These are phyloP conservation scores for Eucalyptus virginea DNA, from an alignment of 345 rosid genomes.

Conservation along the genomic window DNA sequence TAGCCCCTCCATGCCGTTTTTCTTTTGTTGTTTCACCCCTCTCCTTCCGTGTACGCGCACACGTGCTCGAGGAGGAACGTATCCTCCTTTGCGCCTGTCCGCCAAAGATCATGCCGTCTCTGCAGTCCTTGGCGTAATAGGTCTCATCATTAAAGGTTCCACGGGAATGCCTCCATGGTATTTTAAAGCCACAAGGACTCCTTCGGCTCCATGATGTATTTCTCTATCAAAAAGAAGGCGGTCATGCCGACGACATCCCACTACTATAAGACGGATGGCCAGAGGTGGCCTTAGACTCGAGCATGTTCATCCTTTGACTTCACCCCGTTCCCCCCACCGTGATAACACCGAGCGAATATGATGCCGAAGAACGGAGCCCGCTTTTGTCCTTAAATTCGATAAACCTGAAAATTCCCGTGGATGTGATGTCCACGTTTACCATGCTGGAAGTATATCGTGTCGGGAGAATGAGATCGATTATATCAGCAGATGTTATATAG, in stretches of 20 bases:
- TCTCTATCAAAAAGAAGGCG: background rate
- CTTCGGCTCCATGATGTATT: background rate
- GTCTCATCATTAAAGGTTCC: background rate
- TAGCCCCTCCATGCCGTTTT: background rate
- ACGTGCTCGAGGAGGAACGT: background rate
- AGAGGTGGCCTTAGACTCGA: background rate
- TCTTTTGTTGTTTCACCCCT: background rate
- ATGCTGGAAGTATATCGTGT: conserved; percentile 77
- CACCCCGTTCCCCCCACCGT: background rate
- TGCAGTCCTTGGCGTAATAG: background rate
- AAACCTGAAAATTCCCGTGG: conserved; percentile 9
- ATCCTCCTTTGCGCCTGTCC: background rate
- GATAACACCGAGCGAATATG: background rate
- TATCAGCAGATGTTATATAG: conserved; percentile 48
- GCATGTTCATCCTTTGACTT: background rate
- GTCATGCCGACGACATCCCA: background rate
- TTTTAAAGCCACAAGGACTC: background rate
- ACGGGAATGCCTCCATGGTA: background rate
- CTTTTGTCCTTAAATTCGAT: conserved; percentile 35
- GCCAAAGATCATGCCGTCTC: background rate
- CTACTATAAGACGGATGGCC: background rate
- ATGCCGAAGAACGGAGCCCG: conserved; percentile 44
- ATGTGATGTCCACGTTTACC: conserved; percentile 26
- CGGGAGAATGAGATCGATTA: conserved; percentile 63
- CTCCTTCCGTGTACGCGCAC: background rate